Percentiles rank a stretch among this genome's conserved stretches.
phyloP scores from a whole-genome alignment of 441 rosid species.

The Erysimum cheiri region DNA sequence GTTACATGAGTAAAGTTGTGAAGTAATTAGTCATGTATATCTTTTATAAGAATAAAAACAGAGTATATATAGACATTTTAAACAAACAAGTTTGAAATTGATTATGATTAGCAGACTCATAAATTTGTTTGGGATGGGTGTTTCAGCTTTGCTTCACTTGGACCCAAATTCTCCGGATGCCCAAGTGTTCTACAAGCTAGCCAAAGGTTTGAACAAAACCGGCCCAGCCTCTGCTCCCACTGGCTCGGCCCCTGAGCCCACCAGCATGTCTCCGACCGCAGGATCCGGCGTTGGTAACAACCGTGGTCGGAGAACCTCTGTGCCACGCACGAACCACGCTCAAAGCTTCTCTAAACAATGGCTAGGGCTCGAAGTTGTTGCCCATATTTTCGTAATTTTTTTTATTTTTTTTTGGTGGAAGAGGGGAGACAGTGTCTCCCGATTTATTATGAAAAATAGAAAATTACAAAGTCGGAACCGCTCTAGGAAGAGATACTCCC shows the following conservation, averaged over 20 bases:
- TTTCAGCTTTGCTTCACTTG: conserved; percentile 68
- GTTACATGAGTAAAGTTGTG: not conserved
- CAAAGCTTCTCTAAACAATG: conserved; percentile 32
- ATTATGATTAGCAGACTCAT: conserved; percentile 7
- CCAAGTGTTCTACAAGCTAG: conserved; percentile 61
- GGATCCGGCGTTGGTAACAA: conserved; percentile 24
- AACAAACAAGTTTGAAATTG: not conserved
- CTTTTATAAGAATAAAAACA: not conserved
- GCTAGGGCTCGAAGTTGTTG: conserved; percentile 37
- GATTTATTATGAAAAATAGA: no score
- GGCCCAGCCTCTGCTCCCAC: conserved; percentile 44
- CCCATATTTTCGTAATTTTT: conserved; percentile 4
- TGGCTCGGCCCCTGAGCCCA: conserved; percentile 43
- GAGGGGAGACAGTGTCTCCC: no score
- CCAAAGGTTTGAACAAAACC: conserved; percentile 39
- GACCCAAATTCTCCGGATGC: conserved; percentile 75
- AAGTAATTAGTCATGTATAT: not conserved
- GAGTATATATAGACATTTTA: not conserved
- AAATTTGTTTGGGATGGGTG: conserved; percentile 6
- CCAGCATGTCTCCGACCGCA: conserved; percentile 31
- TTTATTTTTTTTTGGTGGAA: no score
- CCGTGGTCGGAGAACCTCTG: conserved; percentile 33
- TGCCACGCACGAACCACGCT: not conserved
- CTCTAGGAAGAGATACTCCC: no score
- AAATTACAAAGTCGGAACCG: no score